Evolutionary conservation across 352 stramenopile genomes (phyloP), one percentile per base, ranked within the genome.

Genomic region (Thalassiosira exigua): DNA sequence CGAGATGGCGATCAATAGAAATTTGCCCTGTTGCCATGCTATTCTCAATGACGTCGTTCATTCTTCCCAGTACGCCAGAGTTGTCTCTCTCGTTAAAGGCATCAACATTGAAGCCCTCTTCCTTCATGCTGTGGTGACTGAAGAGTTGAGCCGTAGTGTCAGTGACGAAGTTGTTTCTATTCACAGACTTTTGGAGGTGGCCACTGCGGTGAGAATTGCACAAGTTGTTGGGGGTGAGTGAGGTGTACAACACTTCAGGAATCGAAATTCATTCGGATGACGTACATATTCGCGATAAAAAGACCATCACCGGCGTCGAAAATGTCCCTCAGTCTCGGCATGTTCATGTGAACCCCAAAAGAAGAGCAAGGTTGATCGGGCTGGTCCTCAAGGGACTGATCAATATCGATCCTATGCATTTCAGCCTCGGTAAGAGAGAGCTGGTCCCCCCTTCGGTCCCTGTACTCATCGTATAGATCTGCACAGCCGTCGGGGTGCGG

Each of bases 281-380:
- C n/a, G n/a, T n/a, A n/a, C n/a, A 81, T 78, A 42, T 82, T 72
- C 50, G 57, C 22, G 24, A 81, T 51, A 46, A 81, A 66, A 21
- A 69, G 12, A 36, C 50, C 59, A 22, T 75, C 73, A 36, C 71
- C 80, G 33, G 67, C 66, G 1, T 86, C 65, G 70, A 85, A 92
- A 17, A 89, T 69, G 11, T 57, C 32, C 42, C 59, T 48, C 22
- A 91, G 26, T 3, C 19, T 30, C 1, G 22, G 9, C 11, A 91
- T 29, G 26, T 44, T 17, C 7, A 58, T 79, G 39, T 91, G 75
- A 0, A 92, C 24, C 21, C 83, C 86, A 73, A 91, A 92, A 29
- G 33, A 79, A 4, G 53, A 60, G 46, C 86, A 92, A 29, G 81
- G 77, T 64, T 91, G 86, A 11, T 64, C 56, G n/a, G 44, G 19